A percentile compares a stretch with the other conserved stretches of the same genome.
phyloP scores from a whole-genome alignment of 306 rosid genomes.

The Rosa persica region DNA sequence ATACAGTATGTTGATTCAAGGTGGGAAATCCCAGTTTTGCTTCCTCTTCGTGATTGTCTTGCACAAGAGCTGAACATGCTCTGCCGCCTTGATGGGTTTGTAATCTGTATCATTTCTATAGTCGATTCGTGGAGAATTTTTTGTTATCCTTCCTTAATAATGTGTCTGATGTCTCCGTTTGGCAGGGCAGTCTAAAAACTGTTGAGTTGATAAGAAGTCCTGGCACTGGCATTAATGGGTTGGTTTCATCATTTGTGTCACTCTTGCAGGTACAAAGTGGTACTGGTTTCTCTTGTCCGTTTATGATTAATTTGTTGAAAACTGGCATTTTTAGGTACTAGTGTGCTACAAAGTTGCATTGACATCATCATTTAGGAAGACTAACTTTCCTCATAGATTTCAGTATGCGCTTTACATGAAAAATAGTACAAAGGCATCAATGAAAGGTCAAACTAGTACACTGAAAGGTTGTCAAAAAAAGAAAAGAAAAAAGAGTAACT shows the following conservation, averaged over 20 bases:
- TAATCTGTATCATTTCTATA: conserved; percentile 22
- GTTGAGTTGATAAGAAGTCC: conserved; percentile 42
- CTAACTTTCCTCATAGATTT: background rate
- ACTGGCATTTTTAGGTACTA: background rate
- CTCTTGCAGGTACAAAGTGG: conserved; percentile 66
- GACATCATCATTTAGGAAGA: conserved; percentile 8
- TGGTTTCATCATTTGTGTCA: conserved; percentile 83
- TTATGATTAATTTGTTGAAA: conserved; percentile 6
- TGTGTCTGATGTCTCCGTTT: conserved; percentile 40
- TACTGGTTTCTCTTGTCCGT: conserved; percentile 3
- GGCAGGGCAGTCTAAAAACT: conserved; percentile 96
- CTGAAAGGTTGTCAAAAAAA: background rate
- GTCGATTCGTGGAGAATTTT: background rate
- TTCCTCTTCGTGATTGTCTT: conserved; percentile 90
- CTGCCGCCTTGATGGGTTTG: conserved; percentile 88
- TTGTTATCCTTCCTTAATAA: conserved; percentile 21
- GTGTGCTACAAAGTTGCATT: background rate
- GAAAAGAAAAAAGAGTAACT: background rate
- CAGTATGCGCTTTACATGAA: conserved; percentile 4
- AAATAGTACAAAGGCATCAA: background rate
- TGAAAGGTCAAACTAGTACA: background rate
- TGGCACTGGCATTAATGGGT: conserved; percentile 61
- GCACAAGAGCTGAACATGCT: conserved; percentile 74
- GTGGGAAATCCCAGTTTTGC: conserved; percentile 77
- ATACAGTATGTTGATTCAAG: conserved; percentile 90